A percentile compares a stretch with the other conserved stretches of the same genome.
Evolutionary conservation across 257 asterid species (phyloP).

Genomic region (Verbena officinalis): DNA sequence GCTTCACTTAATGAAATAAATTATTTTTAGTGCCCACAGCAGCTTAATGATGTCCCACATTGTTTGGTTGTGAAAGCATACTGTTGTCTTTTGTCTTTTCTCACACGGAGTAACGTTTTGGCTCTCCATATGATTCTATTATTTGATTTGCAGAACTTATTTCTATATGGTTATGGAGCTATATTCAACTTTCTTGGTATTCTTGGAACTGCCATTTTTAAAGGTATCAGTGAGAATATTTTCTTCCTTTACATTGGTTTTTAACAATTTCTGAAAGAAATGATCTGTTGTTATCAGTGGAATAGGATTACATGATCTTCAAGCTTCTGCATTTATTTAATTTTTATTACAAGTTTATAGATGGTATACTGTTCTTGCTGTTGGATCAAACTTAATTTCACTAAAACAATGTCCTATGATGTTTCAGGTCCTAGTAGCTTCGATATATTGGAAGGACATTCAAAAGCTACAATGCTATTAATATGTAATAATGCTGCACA

Average conservation of each 20-base stretch:
- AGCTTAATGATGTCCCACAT: conserved; percentile 13
- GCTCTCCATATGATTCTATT: conserved; percentile 19
- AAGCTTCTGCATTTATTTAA: not conserved
- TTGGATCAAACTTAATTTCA: too few species aligned
- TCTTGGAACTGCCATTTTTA: conserved; percentile 63
- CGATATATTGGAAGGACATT: conserved; percentile 90
- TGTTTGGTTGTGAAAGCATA: conserved; percentile 1
- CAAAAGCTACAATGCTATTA: conserved; percentile 88
- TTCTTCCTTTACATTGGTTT: conserved; percentile 24
- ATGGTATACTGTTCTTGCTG: conserved; percentile 21
- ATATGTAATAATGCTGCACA: conserved; percentile 99
- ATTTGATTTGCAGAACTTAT: conserved; percentile 74
- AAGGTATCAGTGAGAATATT: conserved; percentile 51
- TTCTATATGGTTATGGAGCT: conserved; percentile 97
- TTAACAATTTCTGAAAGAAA: conserved; percentile 16
- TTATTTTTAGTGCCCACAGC: conserved; percentile 1
- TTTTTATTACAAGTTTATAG: too few species aligned
- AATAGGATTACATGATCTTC: conserved; percentile 6
- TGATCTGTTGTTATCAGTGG: conserved; percentile 7
- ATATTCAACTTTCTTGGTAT: conserved; percentile 93
- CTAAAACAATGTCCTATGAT: too few species aligned
- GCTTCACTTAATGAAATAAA: conserved; percentile 9
- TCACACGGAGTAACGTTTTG: not conserved
- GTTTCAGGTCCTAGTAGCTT: conserved; percentile 84
- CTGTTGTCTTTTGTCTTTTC: conserved; percentile 13